Conservation (phyloP, 192 early-diverging fungal genomes). For the Backusella westeae region DNA sequence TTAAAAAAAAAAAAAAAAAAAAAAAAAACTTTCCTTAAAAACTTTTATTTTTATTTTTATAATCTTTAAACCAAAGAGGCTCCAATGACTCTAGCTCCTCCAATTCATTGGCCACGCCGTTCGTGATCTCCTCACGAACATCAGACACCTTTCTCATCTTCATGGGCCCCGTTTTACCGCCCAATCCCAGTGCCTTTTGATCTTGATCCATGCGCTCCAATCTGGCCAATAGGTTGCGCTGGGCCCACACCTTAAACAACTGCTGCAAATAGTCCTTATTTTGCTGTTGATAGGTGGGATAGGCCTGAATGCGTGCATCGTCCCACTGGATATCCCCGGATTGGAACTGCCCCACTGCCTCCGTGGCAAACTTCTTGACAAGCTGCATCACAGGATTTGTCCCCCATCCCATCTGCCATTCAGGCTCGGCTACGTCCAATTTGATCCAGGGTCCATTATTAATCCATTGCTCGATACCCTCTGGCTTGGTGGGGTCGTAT, state of each 20-base stretch:
- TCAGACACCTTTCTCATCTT: slow-evolving; percentile 10
- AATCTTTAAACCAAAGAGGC: slow-evolving; percentile 22
- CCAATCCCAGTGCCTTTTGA: slow-evolving; percentile 11
- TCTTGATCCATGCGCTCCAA: slow-evolving; percentile 14
- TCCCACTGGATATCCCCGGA: slow-evolving; percentile 18
- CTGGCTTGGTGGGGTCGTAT: slow-evolving; percentile 8
- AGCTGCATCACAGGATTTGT: background rate
- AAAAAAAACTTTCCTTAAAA: background rate
- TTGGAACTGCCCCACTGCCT: slow-evolving; percentile 9
- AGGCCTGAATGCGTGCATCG: slow-evolving; percentile 28
- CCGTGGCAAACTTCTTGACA: slow-evolving; percentile 1
- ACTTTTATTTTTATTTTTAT: slow-evolving; percentile 11
- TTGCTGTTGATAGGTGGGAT: slow-evolving; percentile 1
- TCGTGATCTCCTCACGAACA: slow-evolving; percentile 1
- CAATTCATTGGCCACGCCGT: slow-evolving; percentile 8
- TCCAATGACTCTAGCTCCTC: slow-evolving; percentile 11
- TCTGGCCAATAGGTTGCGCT: slow-evolving; percentile 21
- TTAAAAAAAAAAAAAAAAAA: background rate
- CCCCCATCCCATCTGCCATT: slow-evolving; percentile 12
- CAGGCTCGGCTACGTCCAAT: slow-evolving; percentile 30
- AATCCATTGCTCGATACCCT: slow-evolving; percentile 25
- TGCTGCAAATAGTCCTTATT: slow-evolving; percentile 35
- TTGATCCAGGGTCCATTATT: slow-evolving; percentile 30
- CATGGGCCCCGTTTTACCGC: background rate
- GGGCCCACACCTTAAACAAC: slow-evolving; percentile 23